A percentile compares a stretch with the other conserved stretches of the same genome.
Evolutionary conservation across 2,329 filamentous ascomycete species (phyloP).

Genomic region (Magnaporthiopsis poae): DNA sequence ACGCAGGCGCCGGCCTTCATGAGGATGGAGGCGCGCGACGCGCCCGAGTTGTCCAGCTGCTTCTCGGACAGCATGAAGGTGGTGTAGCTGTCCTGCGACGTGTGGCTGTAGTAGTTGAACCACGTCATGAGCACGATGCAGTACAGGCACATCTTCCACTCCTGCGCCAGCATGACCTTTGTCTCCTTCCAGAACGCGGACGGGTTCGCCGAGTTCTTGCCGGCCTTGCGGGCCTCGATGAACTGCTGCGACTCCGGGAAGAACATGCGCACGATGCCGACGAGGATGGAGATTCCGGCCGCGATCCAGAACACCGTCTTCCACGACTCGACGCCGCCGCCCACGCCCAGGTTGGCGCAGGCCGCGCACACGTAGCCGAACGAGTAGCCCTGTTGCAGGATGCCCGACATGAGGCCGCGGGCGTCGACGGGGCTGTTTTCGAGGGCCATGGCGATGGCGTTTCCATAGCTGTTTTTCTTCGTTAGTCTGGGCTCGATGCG

Average conservation of each 20-base stretch:
- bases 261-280: conserved; percentile 56
- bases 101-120: conserved; percentile 57
- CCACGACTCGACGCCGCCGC: conserved; percentile 53
- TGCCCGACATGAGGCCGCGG: conserved; percentile 70
- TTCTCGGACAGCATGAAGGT: conserved; percentile 71
- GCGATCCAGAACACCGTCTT: conserved; percentile 67
- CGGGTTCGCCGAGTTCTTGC: conserved; percentile 8
- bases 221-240: conserved; percentile 44
- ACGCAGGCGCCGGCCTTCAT: conserved; percentile 72
- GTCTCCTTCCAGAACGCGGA: conserved; percentile 10
- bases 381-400: conserved; percentile 73
- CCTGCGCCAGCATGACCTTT: conserved; percentile 8
- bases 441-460: conserved; percentile 67
- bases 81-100: conserved; percentile 71
- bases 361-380: conserved; percentile 73
- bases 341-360: conserved; percentile 41
- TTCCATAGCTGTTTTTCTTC: conserved; percentile 44
- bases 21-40: conserved; percentile 66
- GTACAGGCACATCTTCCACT: conserved; percentile 52
- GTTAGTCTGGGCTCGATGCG: background rate
- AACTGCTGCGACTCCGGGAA: conserved; percentile 73
- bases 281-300: conserved; percentile 54
- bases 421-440: conserved; percentile 51
- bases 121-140: conserved; percentile 70
- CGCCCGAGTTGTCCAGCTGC: conserved; percentile 51